A percentile compares a stretch with the other conserved stretches of the same genome.
phyloP scores from a whole-genome alignment of 2,329 filamentous ascomycete species.

The Aspergillus sp. region DNA sequence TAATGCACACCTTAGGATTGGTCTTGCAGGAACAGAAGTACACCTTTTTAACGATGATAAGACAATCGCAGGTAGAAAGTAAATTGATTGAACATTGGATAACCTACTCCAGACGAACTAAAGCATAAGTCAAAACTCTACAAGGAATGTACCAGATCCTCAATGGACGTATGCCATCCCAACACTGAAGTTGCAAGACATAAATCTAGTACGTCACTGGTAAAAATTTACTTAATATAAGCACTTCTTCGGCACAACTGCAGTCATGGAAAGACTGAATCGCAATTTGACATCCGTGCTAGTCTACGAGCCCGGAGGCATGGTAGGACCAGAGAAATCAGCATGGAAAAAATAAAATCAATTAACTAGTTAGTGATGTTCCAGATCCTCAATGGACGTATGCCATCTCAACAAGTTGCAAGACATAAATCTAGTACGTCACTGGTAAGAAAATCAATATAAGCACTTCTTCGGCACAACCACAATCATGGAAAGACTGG shows the following conservation, averaged over 20 bases:
- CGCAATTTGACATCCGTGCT: conserved; percentile 99
- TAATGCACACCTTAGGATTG: no score
- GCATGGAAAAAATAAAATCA: no score
- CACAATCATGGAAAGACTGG: conserved; percentile 74
- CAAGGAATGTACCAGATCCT: conserved; percentile 41
- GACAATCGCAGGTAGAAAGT: no score
- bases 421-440: conserved; percentile 47
- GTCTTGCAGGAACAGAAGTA: no score
- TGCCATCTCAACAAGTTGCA: conserved; percentile 36
- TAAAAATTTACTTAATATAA: conserved; percentile 58
- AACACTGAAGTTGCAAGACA: conserved; percentile 31
- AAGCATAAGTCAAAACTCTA: no score
- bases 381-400: conserved; percentile 47
- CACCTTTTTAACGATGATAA: no score
- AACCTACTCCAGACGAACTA: no score
- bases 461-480: conserved; percentile 99
- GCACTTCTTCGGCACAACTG: conserved; percentile 99
- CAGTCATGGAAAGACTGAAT: conserved; percentile 78
- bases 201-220: conserved; percentile 47
- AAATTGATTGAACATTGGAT: no score
- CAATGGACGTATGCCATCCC: conserved; percentile 46
- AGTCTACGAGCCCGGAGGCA: conserved; percentile 14
- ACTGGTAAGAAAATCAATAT: conserved; percentile 54
- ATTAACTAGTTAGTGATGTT: conserved; percentile 26
- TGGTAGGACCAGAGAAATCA: no score